These are phyloP conservation scores for Zhuliangozyma blackwelliae DNA, from an alignment of 1,139 yeast genomes.

Conservation along the genomic window DNA sequence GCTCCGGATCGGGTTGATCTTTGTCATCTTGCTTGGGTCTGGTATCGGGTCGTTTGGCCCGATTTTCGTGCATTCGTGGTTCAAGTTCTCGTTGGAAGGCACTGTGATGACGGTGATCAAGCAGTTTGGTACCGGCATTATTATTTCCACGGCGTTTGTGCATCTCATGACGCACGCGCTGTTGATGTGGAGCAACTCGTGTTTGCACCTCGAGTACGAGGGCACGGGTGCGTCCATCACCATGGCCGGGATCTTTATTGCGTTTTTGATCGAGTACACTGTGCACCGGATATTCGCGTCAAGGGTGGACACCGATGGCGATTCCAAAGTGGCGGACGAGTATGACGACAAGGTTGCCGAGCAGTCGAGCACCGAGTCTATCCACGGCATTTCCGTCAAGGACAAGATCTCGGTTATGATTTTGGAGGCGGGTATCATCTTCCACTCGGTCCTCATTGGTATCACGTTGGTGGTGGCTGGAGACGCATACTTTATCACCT, in stretches of 20 bases:
- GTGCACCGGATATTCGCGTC: slow-evolving; percentile 17
- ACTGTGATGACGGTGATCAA: slow-evolving; percentile 23
- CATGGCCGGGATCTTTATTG: slow-evolving; percentile 28
- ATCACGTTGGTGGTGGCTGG: slow-evolving; percentile 36
- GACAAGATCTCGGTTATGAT: slow-evolving; percentile 18
- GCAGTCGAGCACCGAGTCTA: slow-evolving; percentile 2
- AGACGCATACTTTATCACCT: slow-evolving; percentile 27
- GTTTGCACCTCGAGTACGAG: slow-evolving; percentile 23
- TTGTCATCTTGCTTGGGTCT: slow-evolving; percentile 29
- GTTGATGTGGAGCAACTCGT: slow-evolving; percentile 24
- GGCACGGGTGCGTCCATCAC: slow-evolving; percentile 29
- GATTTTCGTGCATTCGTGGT: slow-evolving; percentile 18
- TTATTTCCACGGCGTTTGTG: slow-evolving; percentile 32
- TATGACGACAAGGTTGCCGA: slow-evolving; percentile 3
- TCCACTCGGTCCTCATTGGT: slow-evolving; percentile 41
- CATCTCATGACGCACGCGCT: slow-evolving; percentile 30
- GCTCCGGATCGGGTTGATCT: slow-evolving; percentile 27
- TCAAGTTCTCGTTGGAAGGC: slow-evolving; percentile 20
- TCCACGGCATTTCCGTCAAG: slow-evolving; percentile 6
- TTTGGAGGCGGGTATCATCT: slow-evolving; percentile 39
- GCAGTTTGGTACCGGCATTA: slow-evolving; percentile 33
- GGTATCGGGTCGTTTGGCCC: slow-evolving; percentile 32
- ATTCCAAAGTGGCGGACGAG: not conserved
- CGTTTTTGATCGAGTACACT: slow-evolving; percentile 27
- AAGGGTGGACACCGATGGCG: slow-evolving; percentile 4